Conservation (phyloP, 148 eudicot genomes). For the Chenopodium formosanum region DNA sequence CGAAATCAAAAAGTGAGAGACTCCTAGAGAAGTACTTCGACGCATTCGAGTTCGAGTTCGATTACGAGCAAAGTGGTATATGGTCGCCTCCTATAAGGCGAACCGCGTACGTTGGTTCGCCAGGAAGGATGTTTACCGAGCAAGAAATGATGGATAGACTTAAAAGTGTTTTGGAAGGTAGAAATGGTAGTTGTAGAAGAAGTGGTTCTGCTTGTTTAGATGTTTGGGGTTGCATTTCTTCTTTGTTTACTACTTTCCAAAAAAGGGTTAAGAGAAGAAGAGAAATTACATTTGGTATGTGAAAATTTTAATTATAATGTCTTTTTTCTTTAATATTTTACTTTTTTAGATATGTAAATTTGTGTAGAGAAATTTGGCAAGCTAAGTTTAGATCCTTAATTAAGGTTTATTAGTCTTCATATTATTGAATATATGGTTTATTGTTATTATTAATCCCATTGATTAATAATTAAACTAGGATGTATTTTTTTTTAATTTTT, state of each 20-base stretch:
- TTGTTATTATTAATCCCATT: neutral
- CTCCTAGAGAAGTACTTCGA: slow-evolving; percentile 53
- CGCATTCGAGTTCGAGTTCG: slow-evolving; percentile 51
- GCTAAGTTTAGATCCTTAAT: neutral
- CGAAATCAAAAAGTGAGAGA: slow-evolving; percentile 45
- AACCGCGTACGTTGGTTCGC: slow-evolving; percentile 35
- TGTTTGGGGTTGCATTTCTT: slow-evolving; percentile 34
- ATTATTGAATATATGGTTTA: neutral
- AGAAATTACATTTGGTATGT: slow-evolving; percentile 34
- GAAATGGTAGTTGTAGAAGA: slow-evolving; percentile 26
- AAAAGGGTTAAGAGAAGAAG: slow-evolving; percentile 31
- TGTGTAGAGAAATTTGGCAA: neutral
- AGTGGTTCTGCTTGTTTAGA: slow-evolving; percentile 32
- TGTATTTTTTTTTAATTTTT: neutral
- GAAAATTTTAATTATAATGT: slow-evolving; percentile 8
- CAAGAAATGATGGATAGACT: slow-evolving; percentile 41
- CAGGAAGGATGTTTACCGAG: slow-evolving; percentile 31
- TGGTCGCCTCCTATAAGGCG: slow-evolving; percentile 63
- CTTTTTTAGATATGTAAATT: neutral
- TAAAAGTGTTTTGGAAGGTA: slow-evolving; percentile 31
- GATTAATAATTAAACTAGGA: neutral
- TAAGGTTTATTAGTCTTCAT: neutral
- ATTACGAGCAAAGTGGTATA: slow-evolving; percentile 48
- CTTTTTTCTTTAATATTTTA: neutral
- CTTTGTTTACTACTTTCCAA: slow-evolving; percentile 31